Evolutionary conservation across 768 basidiomycete species (phyloP).

Genomic region (Neoboletus brunneissimus): DNA sequence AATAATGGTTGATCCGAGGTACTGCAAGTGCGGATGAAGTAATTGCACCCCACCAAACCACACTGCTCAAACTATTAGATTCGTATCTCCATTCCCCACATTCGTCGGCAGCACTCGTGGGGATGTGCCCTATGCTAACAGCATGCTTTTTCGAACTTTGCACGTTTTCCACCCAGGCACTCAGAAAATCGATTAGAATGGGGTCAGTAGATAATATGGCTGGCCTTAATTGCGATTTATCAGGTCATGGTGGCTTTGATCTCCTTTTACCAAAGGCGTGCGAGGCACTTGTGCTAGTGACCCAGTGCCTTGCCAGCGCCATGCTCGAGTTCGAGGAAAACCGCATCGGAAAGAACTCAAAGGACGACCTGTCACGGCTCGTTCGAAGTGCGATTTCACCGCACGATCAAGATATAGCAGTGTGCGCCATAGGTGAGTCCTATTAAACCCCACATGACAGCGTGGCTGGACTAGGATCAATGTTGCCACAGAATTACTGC

Average conservation of each 20-base stretch:
- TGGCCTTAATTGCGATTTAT: background rate
- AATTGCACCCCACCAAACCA: constrained; percentile 81
- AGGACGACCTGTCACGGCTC: constrained; percentile 32
- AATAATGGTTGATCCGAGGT: constrained; percentile 12
- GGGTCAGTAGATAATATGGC: constrained; percentile 9
- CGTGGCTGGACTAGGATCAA: constrained; percentile 1
- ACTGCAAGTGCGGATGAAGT: constrained; percentile 58
- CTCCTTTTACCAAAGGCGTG: constrained; percentile 73
- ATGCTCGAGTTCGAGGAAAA: constrained; percentile 44
- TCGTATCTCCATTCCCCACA: constrained; percentile 68
- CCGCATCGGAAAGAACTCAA: constrained; percentile 16
- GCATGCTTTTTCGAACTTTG: constrained; percentile 60
- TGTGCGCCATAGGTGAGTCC: constrained; percentile 55
- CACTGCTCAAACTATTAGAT: constrained; percentile 84
- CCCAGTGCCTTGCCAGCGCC: constrained; percentile 70
- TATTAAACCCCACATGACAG: background rate
- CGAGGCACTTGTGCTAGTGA: constrained; percentile 75
- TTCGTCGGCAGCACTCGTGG: constrained; percentile 36
- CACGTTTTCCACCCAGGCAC: constrained; percentile 51
- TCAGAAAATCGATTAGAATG: constrained; percentile 45
- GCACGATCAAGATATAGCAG: constrained; percentile 46
- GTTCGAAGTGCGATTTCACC: constrained; percentile 44
- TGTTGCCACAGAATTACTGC: constrained; percentile 68
- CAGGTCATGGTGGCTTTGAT: constrained; percentile 50
- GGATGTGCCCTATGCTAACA: constrained; percentile 58